Evolutionary conservation across 345 rosid species (phyloP), one percentile per base, ranked within the genome.

Genomic region (Atalantia buxifolia): DNA sequence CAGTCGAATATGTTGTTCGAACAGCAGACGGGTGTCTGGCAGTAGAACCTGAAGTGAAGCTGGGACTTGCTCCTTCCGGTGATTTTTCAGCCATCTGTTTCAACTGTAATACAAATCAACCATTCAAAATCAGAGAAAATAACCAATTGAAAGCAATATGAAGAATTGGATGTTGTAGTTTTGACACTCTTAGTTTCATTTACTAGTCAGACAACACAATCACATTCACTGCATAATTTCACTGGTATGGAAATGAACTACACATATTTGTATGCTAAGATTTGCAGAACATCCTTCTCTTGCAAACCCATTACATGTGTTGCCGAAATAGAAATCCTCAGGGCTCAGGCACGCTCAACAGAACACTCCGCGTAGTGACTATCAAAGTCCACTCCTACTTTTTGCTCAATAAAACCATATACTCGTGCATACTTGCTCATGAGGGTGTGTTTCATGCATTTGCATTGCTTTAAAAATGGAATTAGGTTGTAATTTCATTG

Each of bases 71-170:
- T 75, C 66, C 85, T 75, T 84, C 91, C 24, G 92, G 83, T 40
- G 71, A 71, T 79, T 77, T 84, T 73, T 85, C 92, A 73, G 88
- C 84, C 84, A 85, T 84, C 75, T 89, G 94, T 86, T 88, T 90
- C 88, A 95, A 84, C 98, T 95, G 86, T 79, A 72, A 81, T 79
- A 77, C 72, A 69, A 76, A 77, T 56, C 63, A 62, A 38, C 28
- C 31, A 66, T 60, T 40, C 61, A 82, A 71, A 69, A 66, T 56
- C 64, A 74, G 75, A 78, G 74, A 73, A 76, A 4, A 40, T 53
- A 19, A 48, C 76, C 27, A 27, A 25, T 60, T 69, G 19, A 65
- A 35, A 9, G 3, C 66, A 77, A 40, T 28, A 64, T 22, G 64
- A 42, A 40, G 38, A 22, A 21, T 22, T 45, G 45, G 40, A 27